Percentiles rank a stretch among this genome's conserved stretches.
phyloP scores from a whole-genome alignment of 305 asterid genomes.

The Fraxinus ornus region DNA sequence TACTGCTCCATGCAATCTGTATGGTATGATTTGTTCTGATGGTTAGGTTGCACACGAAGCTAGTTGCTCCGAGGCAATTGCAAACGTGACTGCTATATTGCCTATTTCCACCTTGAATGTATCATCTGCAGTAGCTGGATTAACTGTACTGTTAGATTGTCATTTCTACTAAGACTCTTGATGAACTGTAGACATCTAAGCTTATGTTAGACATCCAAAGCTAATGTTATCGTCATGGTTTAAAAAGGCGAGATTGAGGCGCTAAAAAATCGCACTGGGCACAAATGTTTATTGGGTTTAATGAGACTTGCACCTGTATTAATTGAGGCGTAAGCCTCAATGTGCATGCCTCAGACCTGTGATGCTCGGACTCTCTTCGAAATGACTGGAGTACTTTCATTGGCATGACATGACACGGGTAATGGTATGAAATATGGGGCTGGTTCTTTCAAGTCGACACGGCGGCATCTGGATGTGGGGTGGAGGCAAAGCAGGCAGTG shows the following conservation, averaged over 20 bases:
- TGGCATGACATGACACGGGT: not conserved
- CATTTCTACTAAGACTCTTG: not conserved
- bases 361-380: not conserved
- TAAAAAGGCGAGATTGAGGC: not conserved
- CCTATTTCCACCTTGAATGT: not conserved
- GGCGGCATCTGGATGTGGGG: not conserved
- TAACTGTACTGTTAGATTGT: not conserved
- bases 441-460: not conserved
- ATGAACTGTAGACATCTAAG: not conserved
- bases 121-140: not conserved
- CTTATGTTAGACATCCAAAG: not conserved
- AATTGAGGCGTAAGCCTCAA: not conserved
- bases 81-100: not conserved
- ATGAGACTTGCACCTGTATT: not conserved
- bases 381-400: not conserved
- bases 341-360: not conserved
- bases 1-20: slow-evolving; percentile 6
- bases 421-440: not conserved
- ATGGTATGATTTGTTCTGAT: slow-evolving; percentile 3
- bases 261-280: not conserved
- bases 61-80: not conserved
- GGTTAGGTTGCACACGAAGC: slow-evolving; percentile 12
- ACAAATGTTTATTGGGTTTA: not conserved
- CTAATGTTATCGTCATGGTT: not conserved
- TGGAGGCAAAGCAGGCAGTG: not conserved